These are phyloP conservation scores for Linanthus parryae DNA, from an alignment of 148 eudicot genomes.

Conservation along the genomic window DNA sequence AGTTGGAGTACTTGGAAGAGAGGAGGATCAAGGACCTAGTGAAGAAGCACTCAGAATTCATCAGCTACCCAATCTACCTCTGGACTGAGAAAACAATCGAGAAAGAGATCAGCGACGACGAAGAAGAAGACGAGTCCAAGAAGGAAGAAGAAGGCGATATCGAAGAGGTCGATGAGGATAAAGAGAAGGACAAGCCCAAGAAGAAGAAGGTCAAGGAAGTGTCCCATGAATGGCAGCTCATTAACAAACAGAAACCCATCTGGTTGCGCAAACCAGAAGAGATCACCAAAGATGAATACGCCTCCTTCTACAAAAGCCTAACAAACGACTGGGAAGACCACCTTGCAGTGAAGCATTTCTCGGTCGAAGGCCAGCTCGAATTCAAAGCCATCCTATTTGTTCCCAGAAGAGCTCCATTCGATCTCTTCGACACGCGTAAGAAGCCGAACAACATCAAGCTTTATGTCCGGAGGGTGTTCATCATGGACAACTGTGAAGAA, in stretches of 20 bases:
- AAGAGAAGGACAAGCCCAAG: constrained; percentile 55
- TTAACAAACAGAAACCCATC: constrained; percentile 91
- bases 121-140: constrained; percentile 78
- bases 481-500: constrained; percentile 93
- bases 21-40: constrained; percentile 88
- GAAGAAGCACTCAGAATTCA: constrained; percentile 91
- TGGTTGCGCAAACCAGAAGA: constrained; percentile 94
- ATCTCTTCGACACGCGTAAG: constrained; percentile 80
- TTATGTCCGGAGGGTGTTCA: constrained; percentile 87
- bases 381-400: constrained; percentile 84
- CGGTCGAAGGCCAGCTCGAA: constrained; percentile 86
- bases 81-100: constrained; percentile 91
- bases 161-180: constrained; percentile 78
- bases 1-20: constrained; percentile 88
- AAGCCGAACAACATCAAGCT: constrained; percentile 91
- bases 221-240: constrained; percentile 70
- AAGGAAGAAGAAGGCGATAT: constrained; percentile 72
- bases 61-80: constrained; percentile 90
- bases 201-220: constrained; percentile 93
- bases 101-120: constrained; percentile 87
- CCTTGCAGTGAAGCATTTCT: constrained; percentile 90
- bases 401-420: constrained; percentile 82
- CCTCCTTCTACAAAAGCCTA: constrained; percentile 86
- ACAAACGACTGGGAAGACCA: constrained; percentile 95
- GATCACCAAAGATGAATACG: constrained; percentile 84